These are phyloP conservation scores for Cryptomeria japonica DNA, from an alignment of 75 land plant species.

Conservation along the genomic window DNA sequence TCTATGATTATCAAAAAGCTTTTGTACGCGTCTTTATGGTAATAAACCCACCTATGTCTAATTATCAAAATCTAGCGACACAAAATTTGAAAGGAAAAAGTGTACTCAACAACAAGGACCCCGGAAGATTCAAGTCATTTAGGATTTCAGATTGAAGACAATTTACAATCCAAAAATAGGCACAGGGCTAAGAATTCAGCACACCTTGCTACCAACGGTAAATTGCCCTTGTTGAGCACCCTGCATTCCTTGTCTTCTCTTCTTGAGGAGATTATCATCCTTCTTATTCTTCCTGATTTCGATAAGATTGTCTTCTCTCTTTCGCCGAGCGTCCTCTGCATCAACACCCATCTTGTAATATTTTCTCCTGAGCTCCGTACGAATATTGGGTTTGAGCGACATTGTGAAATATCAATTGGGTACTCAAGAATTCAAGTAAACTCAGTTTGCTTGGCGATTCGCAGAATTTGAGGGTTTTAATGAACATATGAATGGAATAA, in stretches of 20 bases:
- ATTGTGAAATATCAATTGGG: slow-evolving; percentile 3
- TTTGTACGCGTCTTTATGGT: too few species aligned
- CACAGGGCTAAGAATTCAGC: background rate
- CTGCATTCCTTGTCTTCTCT: slow-evolving; percentile 66
- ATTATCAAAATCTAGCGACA: too few species aligned
- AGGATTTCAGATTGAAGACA: background rate
- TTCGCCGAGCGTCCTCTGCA: slow-evolving; percentile 66
- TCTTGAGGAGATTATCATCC: slow-evolving; percentile 74
- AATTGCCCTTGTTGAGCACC: slow-evolving; percentile 20
- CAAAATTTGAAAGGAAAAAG: too few species aligned
- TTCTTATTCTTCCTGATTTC: slow-evolving; percentile 80
- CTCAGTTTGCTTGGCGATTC: background rate
- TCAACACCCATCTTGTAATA: slow-evolving; percentile 64
- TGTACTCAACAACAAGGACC: slow-evolving; percentile 12
- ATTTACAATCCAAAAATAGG: background rate
- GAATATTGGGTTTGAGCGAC: slow-evolving; percentile 55
- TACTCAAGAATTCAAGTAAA: background rate
- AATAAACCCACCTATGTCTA: too few species aligned
- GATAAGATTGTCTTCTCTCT: slow-evolving; percentile 75
- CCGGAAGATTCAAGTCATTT: background rate
- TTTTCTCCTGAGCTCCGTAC: slow-evolving; percentile 58
- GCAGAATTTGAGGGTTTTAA: background rate
- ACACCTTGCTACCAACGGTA: slow-evolving; percentile 55
- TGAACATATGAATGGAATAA: background rate
- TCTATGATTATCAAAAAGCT: too few species aligned